These are phyloP conservation scores for Phoenix roebelenii DNA, from an alignment of 176 grass and related monocot genomes.

Conservation along the genomic window DNA sequence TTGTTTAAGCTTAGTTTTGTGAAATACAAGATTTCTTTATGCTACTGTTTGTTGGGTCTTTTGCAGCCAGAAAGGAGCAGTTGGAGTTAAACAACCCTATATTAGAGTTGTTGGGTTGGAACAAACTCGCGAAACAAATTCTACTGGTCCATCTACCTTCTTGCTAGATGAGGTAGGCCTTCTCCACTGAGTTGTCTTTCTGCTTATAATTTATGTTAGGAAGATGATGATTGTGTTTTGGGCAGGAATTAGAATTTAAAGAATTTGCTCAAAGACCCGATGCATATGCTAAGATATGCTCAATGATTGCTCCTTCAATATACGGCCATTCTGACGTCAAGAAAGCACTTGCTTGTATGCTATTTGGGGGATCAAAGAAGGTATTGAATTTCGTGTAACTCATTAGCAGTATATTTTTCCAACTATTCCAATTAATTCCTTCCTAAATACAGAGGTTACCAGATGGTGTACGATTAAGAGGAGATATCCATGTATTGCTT, in stretches of 20 bases:
- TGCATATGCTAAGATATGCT: conserved; percentile 77
- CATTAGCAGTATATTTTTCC: neutral
- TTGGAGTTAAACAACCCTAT: conserved; percentile 96
- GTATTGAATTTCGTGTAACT: conserved; percentile 17
- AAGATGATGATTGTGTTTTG: neutral
- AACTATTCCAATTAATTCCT: neutral
- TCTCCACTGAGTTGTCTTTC: neutral
- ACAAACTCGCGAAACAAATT: conserved; percentile 75
- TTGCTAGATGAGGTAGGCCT: conserved; percentile 70
- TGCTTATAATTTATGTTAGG: neutral
- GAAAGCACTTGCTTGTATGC: conserved; percentile 85
- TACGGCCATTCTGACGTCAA: conserved; percentile 87
- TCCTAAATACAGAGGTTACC: conserved; percentile 58
- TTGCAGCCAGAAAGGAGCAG: conserved; percentile 72
- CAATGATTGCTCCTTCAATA: conserved; percentile 86
- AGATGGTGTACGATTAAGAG: conserved; percentile 82
- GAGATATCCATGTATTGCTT: conserved; percentile 88
- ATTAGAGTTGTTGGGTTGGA: conserved; percentile 93
- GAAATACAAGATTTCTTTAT: too few relatives aligned
- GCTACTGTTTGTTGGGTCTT: neutral
- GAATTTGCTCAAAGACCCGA: conserved; percentile 92
- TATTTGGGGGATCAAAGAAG: conserved; percentile 90
- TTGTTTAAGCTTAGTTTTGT: neutral
- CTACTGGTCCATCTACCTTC: conserved; percentile 65
- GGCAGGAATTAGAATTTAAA: conserved; percentile 88